A percentile compares a stretch with the other conserved stretches of the same genome.
Evolutionary conservation across 305 asterid genomes (phyloP).

Genomic region (Euphrasia arctica): DNA sequence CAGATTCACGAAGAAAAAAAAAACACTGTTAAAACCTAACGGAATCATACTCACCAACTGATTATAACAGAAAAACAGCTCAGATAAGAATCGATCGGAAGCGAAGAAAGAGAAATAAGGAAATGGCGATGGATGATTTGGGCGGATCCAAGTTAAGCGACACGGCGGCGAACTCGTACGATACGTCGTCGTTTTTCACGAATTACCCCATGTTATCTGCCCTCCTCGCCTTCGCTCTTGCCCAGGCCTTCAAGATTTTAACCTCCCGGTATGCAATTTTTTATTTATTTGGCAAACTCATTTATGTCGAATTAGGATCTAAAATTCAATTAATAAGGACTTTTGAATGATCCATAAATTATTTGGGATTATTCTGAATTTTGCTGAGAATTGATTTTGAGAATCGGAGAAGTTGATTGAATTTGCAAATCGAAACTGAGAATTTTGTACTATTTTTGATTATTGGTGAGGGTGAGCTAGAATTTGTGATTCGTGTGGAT

Average conservation of each 20-base stretch:
- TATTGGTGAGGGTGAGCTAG: not conserved
- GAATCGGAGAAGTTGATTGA: not conserved
- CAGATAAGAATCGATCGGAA: not conserved
- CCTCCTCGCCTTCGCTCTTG: conserved; percentile 44
- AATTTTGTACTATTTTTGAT: not conserved
- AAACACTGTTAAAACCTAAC: no score
- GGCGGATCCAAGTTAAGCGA: conserved; percentile 20
- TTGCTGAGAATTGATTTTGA: not conserved
- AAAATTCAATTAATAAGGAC: not conserved
- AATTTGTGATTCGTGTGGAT: not conserved
- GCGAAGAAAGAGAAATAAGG: not conserved
- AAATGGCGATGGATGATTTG: conserved; percentile 28
- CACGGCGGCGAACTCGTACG: conserved; percentile 27
- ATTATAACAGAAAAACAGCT: no score
- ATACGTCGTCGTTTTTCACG: conserved; percentile 26
- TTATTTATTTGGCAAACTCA: not conserved
- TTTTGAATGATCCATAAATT: not conserved
- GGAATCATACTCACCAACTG: no score
- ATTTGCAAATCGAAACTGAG: no score
- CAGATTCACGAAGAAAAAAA: no score
- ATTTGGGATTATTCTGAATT: not conserved
- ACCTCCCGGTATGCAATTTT: conserved; percentile 33
- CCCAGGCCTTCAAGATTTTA: conserved; percentile 46
- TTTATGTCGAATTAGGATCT: not conserved
- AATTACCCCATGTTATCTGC: conserved; percentile 45